These are phyloP conservation scores for Pythium oligandrum DNA, from an alignment of 352 stramenopile genomes.

Conservation along the genomic window DNA sequence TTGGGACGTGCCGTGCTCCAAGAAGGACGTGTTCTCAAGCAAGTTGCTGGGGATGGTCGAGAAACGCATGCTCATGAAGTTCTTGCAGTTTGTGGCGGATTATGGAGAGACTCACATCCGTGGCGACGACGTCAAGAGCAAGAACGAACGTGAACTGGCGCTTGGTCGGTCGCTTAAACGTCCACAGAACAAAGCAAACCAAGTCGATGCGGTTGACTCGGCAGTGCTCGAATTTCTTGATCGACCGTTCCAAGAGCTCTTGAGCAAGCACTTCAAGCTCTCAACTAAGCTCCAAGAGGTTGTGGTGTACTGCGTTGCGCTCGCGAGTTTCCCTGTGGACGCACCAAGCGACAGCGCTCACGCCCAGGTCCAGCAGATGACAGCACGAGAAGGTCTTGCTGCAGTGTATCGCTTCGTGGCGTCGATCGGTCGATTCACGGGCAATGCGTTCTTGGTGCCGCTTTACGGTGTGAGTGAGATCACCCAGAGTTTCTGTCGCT, in stretches of 20 bases:
- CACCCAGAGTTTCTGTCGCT: conserved; percentile 83
- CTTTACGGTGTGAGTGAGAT: conserved; percentile 86
- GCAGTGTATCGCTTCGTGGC: conserved; percentile 35
- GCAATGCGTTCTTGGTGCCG: conserved; percentile 78
- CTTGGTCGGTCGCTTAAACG: conserved; percentile 75
- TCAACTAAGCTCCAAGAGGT: conserved; percentile 74
- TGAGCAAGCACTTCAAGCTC: conserved; percentile 69
- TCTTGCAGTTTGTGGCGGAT: conserved; percentile 86
- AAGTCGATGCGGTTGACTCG: conserved; percentile 13
- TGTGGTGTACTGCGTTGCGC: conserved; percentile 82
- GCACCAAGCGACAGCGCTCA: neutral
- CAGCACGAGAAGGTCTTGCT: conserved; percentile 23
- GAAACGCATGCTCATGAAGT: conserved; percentile 90
- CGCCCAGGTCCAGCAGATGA: conserved; percentile 40
- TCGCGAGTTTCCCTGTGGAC: conserved; percentile 45
- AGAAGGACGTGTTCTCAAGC: conserved; percentile 88
- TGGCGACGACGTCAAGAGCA: conserved; percentile 70
- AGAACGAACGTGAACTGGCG: conserved; percentile 80
- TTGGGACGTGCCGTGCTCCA: conserved; percentile 84
- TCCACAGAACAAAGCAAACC: conserved; percentile 83
- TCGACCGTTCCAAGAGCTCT: conserved; percentile 62
- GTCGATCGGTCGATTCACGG: conserved; percentile 82
- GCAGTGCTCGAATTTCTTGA: conserved; percentile 37
- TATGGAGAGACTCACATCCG: conserved; percentile 71
- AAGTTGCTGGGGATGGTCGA: conserved; percentile 81